These are phyloP conservation scores for Citrus hindsii DNA, from an alignment of 345 rosid genomes.

Conservation along the genomic window DNA sequence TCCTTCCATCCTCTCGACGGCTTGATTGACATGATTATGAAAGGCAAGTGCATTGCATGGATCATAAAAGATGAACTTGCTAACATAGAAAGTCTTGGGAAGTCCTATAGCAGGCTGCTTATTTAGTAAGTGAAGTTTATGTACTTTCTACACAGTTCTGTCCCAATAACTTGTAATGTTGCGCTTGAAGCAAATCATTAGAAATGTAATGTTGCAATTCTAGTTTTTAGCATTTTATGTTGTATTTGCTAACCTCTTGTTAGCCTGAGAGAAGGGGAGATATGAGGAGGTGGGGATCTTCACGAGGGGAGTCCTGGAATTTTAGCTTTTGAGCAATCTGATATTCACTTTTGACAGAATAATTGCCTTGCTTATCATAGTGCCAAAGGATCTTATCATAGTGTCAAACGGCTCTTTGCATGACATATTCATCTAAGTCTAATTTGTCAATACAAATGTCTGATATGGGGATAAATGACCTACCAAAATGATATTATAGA, in stretches of 20 bases:
- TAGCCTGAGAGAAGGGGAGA: not conserved
- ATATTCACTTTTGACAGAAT: too few relatives aligned
- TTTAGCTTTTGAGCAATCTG: too few relatives aligned
- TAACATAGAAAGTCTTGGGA: slow-evolving; percentile 20
- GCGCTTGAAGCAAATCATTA: slow-evolving; percentile 2
- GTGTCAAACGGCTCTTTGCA: too few relatives aligned
- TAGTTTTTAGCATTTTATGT: not conserved
- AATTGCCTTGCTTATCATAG: too few relatives aligned
- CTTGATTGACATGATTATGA: slow-evolving; percentile 21
- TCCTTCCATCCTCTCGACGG: slow-evolving; percentile 41
- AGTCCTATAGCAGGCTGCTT: slow-evolving; percentile 3
- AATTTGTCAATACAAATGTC: too few relatives aligned
- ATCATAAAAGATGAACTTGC: not conserved
- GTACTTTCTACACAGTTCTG: slow-evolving; percentile 8
- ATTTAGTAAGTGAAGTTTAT: slow-evolving; percentile 20
- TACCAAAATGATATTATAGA: too few relatives aligned
- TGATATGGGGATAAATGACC: too few relatives aligned
- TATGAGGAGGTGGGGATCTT: not conserved
- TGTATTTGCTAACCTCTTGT: slow-evolving; percentile 11
- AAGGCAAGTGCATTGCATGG: not conserved
- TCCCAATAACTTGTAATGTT: slow-evolving; percentile 13
- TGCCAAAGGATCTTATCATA: too few relatives aligned
- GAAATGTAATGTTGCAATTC: slow-evolving; percentile 1
- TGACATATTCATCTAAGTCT: too few relatives aligned
- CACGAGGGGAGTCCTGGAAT: too few relatives aligned